Base-by-base conservation (phyloP, 208 protist genomes). In the Trypanosoma boissoni region DNA sequence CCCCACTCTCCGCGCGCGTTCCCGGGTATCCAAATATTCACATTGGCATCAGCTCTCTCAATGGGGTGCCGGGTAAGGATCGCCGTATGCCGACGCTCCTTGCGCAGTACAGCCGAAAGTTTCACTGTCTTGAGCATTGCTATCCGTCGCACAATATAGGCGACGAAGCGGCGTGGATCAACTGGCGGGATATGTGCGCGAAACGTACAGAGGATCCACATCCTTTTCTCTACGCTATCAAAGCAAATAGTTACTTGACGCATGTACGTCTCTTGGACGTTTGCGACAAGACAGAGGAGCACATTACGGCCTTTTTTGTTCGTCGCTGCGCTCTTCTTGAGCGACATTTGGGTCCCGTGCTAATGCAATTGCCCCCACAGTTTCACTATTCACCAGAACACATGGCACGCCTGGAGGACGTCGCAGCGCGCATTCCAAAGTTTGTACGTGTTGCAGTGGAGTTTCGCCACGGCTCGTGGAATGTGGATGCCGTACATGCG, bases 91-190 rank as follows among this genome's bases (percentile, higher is more conserved):
- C 50, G 26, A 74, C 60, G 23, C 70, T 92, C 2, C 56, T 92
- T 36, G 14, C 28, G 41, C 64, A 72, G 44, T 92, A 92, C 51
- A 48, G 61, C 0, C 68, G 52, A 31, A 84, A 86, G 58, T 92
- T 92, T 60, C 71, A 74, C 63, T 82, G 68, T 53, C 77, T 92
- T 8, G 84, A 88, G 64, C 84, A 92, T 69, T 92, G 84, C 64
- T 86, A 92, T 59, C 74, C 80, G 10, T 92, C 76, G 49, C 80
- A 92, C 64, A 74, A 68, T 32, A 65, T 84, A 1, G 63, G 62
- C 18, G 78, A 88, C 29, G 52, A 60, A 23, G 44, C 42, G 0
- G 69, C 70, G 46, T 92, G 84, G 81, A 56, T n/a, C 16, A 58
- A 37, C 32, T 92, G 84, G 81, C 59, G 52, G 21, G 68, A 76